These are phyloP conservation scores for Neurospora intermedia DNA, from an alignment of 495 filamentous ascomycete genomes.

Conservation along the genomic window DNA sequence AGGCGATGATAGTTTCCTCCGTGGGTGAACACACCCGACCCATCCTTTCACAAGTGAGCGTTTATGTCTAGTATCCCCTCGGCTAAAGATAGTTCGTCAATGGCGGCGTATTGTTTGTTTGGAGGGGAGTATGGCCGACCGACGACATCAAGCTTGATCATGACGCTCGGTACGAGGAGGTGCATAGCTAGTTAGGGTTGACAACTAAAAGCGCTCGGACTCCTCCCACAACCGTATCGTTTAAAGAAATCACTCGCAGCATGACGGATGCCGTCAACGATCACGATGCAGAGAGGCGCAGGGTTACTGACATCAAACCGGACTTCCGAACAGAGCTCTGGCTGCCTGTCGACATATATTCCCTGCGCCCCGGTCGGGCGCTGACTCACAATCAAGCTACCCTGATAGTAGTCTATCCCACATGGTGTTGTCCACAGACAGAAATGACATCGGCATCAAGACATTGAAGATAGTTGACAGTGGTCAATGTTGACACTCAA, in stretches of 20 bases:
- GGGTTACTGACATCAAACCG: neutral
- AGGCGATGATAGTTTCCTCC: neutral
- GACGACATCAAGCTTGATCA: neutral
- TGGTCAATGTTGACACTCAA: neutral
- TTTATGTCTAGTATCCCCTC: neutral
- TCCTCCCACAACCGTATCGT: neutral
- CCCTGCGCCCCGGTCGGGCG: neutral
- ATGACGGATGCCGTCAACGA: neutral
- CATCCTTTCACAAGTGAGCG: neutral
- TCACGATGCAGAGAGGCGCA: neutral
- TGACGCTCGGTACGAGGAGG: neutral
- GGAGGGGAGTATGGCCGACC: neutral
- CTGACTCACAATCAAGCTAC: neutral
- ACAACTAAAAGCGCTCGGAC: neutral
- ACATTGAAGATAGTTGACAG: neutral
- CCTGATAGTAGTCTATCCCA: neutral
- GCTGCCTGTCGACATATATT: neutral
- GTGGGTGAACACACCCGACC: neutral
- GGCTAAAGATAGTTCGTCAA: neutral
- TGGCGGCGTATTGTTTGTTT: neutral
- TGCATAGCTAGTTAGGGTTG: neutral
- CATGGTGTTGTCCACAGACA: neutral
- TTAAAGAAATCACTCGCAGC: neutral
- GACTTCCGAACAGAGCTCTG: neutral
- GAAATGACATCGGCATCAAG: neutral